Percentiles rank a stretch among this genome's conserved stretches.
Conservation (phyloP, 192 early-diverging fungal species). For the Mortierella hygrophila region DNA sequence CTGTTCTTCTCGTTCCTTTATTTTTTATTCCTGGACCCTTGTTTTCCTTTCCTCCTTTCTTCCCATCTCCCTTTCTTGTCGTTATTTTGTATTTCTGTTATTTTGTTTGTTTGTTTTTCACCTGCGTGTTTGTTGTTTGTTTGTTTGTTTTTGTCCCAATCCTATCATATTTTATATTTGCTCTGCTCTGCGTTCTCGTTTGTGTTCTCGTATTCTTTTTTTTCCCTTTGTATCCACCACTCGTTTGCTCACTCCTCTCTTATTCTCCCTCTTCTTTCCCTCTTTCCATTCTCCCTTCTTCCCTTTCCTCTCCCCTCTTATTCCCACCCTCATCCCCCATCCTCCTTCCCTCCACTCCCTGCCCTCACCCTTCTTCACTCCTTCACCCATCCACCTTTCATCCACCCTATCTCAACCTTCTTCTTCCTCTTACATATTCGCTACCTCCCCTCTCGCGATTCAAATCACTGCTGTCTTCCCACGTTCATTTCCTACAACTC, state of each 20-base stretch:
- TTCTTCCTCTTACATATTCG: not conserved
- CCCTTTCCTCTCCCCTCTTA: not conserved
- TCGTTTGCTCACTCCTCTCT: not conserved
- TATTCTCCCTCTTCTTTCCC: not conserved
- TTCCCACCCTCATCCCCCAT: not conserved
- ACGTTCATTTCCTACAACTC: slow-evolving; percentile 5
- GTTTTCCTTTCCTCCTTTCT: not conserved
- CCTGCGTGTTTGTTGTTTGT: not conserved
- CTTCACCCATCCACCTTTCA: not conserved
- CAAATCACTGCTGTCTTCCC: slow-evolving; percentile 1
- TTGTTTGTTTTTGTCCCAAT: not conserved
- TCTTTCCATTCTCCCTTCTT: not conserved
- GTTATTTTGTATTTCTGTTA: not conserved
- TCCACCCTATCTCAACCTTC: not conserved
- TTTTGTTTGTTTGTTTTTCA: too few relatives aligned
- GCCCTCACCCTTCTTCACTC: not conserved
- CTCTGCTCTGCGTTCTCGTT: slow-evolving; percentile 3
- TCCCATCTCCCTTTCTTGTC: not conserved
- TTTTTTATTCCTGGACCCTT: not conserved
- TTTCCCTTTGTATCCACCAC: not conserved
- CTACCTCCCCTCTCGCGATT: not conserved
- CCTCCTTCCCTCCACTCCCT: not conserved
- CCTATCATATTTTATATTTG: not conserved
- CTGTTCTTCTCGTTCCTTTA: not conserved
- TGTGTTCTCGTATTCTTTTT: not conserved